Base-by-base conservation (phyloP, 352 stramenopile species). In the Lagenidium giganteum region DNA sequence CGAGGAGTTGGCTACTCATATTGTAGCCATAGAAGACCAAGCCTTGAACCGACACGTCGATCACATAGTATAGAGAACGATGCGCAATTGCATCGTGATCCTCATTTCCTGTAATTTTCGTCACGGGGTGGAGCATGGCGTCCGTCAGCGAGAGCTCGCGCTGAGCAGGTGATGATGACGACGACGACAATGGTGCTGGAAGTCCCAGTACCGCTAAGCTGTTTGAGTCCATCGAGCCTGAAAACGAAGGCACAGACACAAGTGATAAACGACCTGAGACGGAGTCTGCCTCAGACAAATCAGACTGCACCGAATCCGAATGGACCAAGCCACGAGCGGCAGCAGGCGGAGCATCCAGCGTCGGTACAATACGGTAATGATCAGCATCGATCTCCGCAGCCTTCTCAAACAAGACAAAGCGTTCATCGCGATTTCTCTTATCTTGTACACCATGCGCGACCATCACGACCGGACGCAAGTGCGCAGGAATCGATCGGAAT, bases 11-110 rank as follows among this genome's bases (percentile, higher is more conserved):
- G 1, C 54, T 48, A 30, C 78, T 87, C 66, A 90, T 76, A 42
- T 93, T 93, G 61, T 93, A 93, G 34, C 67, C 80, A 36, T 82
- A 86, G 16, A 87, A 51, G 0, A 57, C 56, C 20, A 93, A 31
- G 23, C 64, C 72, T n/a, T 37, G 61, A 7, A 62, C 61, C 1
- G 76, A 92, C 8, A 92, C 30, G 22, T 87, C 72, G 14, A 89
- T 43, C 22, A 88, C 52, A 39, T 87, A 90, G 34, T 87, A 93
- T 34, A 90, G 82, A 11, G 72, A 81, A 23, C 75, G 64, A n/a
- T 65, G 75, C 22, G 32, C 11, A 4, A 26, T n/a, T 16, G 22
- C 29, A 20, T 5, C 20, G 7, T 47, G 44, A 14, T 22, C 42
- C n/a, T 21, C 33, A 29, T 53, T 35, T 27, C 26, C 24, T 5